Base-by-base conservation (phyloP, 2,329 filamentous ascomycete genomes). In the Parastagonospora nodorum region DNA sequence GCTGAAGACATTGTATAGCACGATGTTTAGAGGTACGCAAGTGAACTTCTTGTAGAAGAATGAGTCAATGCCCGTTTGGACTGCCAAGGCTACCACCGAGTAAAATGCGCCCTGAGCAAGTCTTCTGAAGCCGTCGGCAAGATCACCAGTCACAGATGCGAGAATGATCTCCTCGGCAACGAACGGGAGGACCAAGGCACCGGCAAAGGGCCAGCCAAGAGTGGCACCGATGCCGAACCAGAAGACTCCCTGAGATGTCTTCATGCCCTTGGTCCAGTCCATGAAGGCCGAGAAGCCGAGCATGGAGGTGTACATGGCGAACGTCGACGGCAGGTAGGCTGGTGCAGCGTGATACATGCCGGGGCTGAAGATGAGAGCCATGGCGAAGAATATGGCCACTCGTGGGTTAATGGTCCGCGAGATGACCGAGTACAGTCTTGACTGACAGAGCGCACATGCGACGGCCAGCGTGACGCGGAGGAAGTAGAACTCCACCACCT, bases 241-340 rank as follows among this genome's bases (percentile, higher is more conserved):
- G 74, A 90, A 88, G 54, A 99, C 91, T 32, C 90, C 94, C 67
- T 85, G 82, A 0, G 89, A 87, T 0, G 90, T 96, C 72, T 88
- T 90, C 39, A 92, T 78, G 0, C 90, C 89, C 15, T 87, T 87
- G 32, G 83, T 84, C 88, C 90, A 94, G 74, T 96, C 90, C 84
- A 99, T 88, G 73, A 97, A 99, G 0, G 90, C 86, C 1, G 92
- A 84, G 48, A 92, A 84, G 9, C 92, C 94, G 7, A 97, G 79
- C 82, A 94, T 94, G 11, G 85, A 87, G 52, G 87, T 89, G 72
- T 95, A 97, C 94, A 99, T 99, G 67, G 94, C 89, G 68, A 99
- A 99, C 73, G 89, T 96, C 8, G 92, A 96, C 0, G 94, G 94
- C 5, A 99, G 79, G 68, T 90, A 97, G 5, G 93, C 86, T 1